Evolutionary conservation across 2,329 filamentous ascomycete genomes (phyloP).

Genomic region (Fusarium domesticum): DNA sequence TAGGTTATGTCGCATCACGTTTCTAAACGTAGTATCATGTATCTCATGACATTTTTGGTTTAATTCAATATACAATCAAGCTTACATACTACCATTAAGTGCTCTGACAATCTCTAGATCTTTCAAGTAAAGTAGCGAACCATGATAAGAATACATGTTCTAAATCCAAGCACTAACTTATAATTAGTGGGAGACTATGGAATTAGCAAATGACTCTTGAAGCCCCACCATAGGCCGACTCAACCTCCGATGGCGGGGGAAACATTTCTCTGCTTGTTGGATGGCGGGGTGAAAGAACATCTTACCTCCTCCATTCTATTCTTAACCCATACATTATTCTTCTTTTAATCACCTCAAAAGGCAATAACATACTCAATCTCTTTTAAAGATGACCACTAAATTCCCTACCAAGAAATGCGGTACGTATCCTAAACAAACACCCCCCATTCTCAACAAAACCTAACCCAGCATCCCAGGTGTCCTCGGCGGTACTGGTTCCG

Average conservation of each 20-base stretch:
- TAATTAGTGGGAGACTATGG: neutral
- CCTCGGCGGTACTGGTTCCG: conserved; percentile 87
- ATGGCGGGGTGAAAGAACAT: conserved; percentile 28
- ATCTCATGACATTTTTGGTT: neutral
- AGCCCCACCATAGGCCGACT: conserved; percentile 7
- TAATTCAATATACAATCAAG: neutral
- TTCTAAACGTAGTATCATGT: neutral
- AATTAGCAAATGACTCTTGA: neutral
- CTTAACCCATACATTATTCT: neutral
- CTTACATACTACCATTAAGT: neutral
- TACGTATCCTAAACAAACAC: conserved; percentile 35
- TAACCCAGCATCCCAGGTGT: conserved; percentile 51
- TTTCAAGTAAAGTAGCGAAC: neutral
- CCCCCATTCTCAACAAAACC: conserved; percentile 7
- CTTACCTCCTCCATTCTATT: conserved; percentile 13
- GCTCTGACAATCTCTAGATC: neutral
- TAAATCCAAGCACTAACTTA: neutral
- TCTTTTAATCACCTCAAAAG: neutral
- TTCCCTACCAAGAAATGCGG: conserved; percentile 59
- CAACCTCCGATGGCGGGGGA: conserved; percentile 35
- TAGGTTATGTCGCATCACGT: neutral
- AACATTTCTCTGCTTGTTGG: conserved; percentile 8
- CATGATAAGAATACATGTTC: neutral
- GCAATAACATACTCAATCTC: neutral
- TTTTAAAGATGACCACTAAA: conserved; percentile 38